These are phyloP conservation scores for Blastobotrys aristatus DNA, from an alignment of 1,139 yeast genomes.

Conservation along the genomic window DNA sequence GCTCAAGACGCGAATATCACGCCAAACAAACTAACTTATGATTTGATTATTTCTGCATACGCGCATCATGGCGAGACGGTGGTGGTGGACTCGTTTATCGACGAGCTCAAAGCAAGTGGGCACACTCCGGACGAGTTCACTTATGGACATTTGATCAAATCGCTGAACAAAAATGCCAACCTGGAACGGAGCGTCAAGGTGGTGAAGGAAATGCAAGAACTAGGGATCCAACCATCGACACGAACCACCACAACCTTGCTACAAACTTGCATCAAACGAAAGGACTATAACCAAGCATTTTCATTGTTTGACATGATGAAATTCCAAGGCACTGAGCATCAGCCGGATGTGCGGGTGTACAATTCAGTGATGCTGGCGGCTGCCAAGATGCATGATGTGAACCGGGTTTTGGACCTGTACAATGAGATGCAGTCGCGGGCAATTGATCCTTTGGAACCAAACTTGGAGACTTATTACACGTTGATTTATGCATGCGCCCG, in stretches of 20 bases:
- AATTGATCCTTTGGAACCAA: slow-evolving; percentile 37
- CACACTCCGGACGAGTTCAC: slow-evolving; percentile 39
- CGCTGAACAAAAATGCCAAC: slow-evolving; percentile 36
- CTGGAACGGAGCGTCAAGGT: slow-evolving; percentile 27
- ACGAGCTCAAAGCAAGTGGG: slow-evolving; percentile 33
- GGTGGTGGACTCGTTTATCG: slow-evolving; percentile 34
- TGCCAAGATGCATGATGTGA: slow-evolving; percentile 56
- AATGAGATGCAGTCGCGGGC: slow-evolving; percentile 55
- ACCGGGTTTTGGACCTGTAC: slow-evolving; percentile 69
- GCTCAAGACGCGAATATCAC: slow-evolving; percentile 23
- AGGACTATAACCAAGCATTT: slow-evolving; percentile 54
- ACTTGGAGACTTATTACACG: slow-evolving; percentile 51
- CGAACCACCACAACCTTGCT: slow-evolving; percentile 58
- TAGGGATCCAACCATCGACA: slow-evolving; percentile 50
- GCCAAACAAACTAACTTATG: slow-evolving; percentile 27
- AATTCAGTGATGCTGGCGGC: slow-evolving; percentile 66
- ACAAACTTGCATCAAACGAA: slow-evolving; percentile 56
- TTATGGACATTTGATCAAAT: slow-evolving; percentile 44
- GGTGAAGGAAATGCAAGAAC: slow-evolving; percentile 46
- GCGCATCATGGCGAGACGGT: slow-evolving; percentile 31
- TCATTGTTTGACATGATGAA: slow-evolving; percentile 82
- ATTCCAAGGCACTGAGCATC: slow-evolving; percentile 57
- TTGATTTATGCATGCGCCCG: slow-evolving; percentile 72
- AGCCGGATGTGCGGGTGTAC: slow-evolving; percentile 66
- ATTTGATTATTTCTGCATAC: slow-evolving; percentile 34